Evolutionary conservation across 176 grass and related monocot genomes (phyloP).

Genomic region (Oryza rufipogon): DNA sequence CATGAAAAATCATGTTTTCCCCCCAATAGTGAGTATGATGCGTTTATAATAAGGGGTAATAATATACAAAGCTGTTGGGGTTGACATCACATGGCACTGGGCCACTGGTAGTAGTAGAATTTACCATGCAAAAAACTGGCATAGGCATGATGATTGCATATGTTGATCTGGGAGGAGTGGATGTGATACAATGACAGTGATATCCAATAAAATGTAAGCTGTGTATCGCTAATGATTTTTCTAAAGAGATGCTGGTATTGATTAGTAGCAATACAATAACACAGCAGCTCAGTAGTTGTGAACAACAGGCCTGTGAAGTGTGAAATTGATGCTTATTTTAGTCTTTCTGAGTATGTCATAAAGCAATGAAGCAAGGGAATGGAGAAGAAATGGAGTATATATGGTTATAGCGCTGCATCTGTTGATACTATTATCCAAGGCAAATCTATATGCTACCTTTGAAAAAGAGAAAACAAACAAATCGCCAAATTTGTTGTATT

Average conservation of each 20-base stretch:
- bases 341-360: neutral
- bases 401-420: neutral
- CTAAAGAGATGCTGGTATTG: neutral
- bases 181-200: neutral
- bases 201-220: neutral
- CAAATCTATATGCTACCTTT: no score
- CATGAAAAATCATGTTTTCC: neutral
- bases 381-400: neutral
- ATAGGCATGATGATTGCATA: neutral
- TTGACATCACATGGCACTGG: neutral
- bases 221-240: neutral
- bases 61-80: neutral
- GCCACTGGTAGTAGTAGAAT: neutral
- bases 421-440: neutral
- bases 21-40: neutral
- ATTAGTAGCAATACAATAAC: neutral
- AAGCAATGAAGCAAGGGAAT: neutral
- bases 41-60: neutral
- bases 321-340: neutral
- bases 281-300: neutral
- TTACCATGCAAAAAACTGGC: neutral
- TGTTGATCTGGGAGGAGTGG: neutral
- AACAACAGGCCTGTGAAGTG: no score
- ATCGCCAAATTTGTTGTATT: no score
- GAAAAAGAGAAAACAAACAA: no score